Base-by-base conservation (phyloP, 371 early-diverging fungal species). In the Nematocida ironsii region DNA sequence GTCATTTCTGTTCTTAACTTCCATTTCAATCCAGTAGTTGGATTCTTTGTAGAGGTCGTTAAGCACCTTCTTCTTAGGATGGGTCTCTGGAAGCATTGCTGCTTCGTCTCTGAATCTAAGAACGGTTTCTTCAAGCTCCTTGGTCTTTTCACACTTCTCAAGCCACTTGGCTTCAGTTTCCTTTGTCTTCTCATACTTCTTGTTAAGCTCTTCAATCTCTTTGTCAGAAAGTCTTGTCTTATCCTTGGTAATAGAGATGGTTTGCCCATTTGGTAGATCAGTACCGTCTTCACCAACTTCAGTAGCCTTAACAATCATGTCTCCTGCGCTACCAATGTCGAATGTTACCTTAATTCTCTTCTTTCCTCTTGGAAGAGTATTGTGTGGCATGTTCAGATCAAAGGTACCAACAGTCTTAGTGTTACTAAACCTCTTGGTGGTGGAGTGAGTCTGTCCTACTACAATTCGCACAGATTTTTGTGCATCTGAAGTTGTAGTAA, bases 401-500 rank as follows among this genome's bases (percentile, higher is more conserved):
- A 78, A 78, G n/a, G 40, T 57, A 13, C 80, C 80, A 39, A 78
- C 70, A 4, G 60, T 40, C 57, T 78, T 78, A 5, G 80, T 78
- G 54, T 70, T 78, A 23, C 40, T 47, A 57, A 78, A 78, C 40
- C 45, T 11, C 44, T 60, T 78, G 13, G 80, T 68, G n/a, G 74
- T 54, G 6, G 80, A 72, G 33, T 74, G 23, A 5, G 67, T 71
- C 60, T 84, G 72, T 13, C 64, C 70, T 5, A 87, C 78, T 40
- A 83, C 78, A 61, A 87, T 84, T 4, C 60, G 68, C 42, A 87
- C 85, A 9, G 67, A 58, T n/a, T 83, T 83, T 64, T 87, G 87
- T 40, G 75, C 82, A 55, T 87, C 84, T 1, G 64, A 6, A 11
- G 75, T 73, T 16, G 87, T 87, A 16, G 85, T 84, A 69, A 87